Percentiles rank a stretch among this genome's conserved stretches.
Conservation (phyloP, 371 early-diverging fungal genomes). For the Rhizopus stolonifer region DNA sequence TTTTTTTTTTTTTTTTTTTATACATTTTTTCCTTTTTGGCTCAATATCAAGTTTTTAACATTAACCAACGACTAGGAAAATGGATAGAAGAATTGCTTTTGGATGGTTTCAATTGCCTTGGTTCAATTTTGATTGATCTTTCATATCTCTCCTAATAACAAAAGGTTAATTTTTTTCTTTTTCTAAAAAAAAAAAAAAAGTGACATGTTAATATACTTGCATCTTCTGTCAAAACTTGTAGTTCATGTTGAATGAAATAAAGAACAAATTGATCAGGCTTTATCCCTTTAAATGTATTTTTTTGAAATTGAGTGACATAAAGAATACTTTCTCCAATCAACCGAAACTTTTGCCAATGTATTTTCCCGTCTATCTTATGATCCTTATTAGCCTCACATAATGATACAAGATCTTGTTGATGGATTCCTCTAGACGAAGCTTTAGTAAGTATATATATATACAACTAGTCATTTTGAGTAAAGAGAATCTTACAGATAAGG, state of each 20-base stretch:
- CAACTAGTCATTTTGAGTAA: neutral
- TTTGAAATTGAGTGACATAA: conserved; percentile 30
- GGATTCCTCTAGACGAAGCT: conserved; percentile 34
- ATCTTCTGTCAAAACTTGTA: neutral
- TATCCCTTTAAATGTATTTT: neutral
- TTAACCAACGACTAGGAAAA: neutral
- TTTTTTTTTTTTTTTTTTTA: neutral
- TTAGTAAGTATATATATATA: neutral
- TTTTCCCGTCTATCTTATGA: conserved; percentile 21
- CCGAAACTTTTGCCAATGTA: conserved; percentile 12
- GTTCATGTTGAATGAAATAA: conserved; percentile 13
- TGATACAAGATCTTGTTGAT: conserved; percentile 53
- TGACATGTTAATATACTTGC: neutral
- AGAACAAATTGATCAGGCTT: neutral
- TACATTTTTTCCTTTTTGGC: neutral
- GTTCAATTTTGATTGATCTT: conserved; percentile 22
- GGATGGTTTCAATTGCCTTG: neutral
- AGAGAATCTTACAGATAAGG: conserved; percentile 60
- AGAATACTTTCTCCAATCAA: conserved; percentile 54
- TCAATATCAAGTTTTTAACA: neutral
- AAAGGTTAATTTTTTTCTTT: neutral
- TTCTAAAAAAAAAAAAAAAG: neutral
- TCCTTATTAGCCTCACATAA: conserved; percentile 53
- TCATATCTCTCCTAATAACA: conserved; percentile 32
- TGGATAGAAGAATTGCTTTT: neutral